phyloP scores from a whole-genome alignment of 768 basidiomycete genomes.

The Mycena haematopus region DNA sequence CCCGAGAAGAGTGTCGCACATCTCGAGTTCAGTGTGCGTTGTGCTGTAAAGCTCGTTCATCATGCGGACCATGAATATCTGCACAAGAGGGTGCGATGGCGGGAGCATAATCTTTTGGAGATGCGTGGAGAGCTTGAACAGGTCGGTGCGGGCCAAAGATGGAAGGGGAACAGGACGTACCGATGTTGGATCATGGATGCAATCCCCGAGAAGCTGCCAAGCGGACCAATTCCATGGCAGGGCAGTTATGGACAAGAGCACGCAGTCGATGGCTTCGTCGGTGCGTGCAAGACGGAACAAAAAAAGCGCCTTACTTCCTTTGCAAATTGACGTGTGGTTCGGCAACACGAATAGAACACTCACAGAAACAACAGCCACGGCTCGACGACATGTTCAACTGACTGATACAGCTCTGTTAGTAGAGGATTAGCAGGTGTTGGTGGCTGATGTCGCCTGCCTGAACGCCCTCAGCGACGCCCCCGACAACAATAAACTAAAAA shows the following conservation, averaged over 20 bases:
- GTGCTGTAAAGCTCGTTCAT: conserved; percentile 73
- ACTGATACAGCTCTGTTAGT: conserved; percentile 52
- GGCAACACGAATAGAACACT: conserved; percentile 31
- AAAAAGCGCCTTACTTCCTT: conserved; percentile 66
- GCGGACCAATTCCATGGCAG: conserved; percentile 80
- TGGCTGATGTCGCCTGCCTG: conserved; percentile 56
- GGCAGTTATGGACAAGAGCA: conserved; percentile 57
- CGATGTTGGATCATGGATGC: conserved; percentile 65
- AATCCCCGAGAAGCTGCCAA: conserved; percentile 64
- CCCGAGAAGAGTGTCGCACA: conserved; percentile 64
- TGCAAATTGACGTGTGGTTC: conserved; percentile 2
- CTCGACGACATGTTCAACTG: conserved; percentile 53
- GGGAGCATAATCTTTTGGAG: conserved; percentile 54
- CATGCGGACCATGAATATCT: conserved; percentile 73
- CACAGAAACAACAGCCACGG: conserved; percentile 74
- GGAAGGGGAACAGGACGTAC: conserved; percentile 38
- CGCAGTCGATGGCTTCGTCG: conserved; percentile 67
- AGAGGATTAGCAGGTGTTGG: conserved; percentile 55
- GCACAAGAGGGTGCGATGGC: conserved; percentile 58
- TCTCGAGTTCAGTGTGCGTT: conserved; percentile 62
- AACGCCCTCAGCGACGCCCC: neutral
- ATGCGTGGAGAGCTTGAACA: conserved; percentile 34
- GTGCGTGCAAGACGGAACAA: conserved; percentile 63
- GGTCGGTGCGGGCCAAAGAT: neutral
- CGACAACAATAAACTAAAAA: neutral